phyloP scores from a whole-genome alignment of 1,139 yeast genomes.

The Schwanniomyces etchellsii region DNA sequence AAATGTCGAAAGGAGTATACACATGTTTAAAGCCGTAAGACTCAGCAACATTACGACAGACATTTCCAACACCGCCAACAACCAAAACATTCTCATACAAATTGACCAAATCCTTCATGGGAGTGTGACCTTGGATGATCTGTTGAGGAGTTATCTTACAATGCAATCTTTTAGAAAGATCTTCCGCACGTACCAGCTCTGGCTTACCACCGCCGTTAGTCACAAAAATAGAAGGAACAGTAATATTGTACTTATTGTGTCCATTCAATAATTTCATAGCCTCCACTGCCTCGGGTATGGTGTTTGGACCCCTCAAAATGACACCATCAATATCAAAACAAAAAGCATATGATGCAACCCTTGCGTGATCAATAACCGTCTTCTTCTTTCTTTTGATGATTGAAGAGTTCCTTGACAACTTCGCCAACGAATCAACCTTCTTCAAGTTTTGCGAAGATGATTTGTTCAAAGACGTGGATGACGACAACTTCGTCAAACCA shows the following conservation, averaged over 20 bases:
- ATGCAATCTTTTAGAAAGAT: slow-evolving; percentile 56
- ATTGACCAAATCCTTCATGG: slow-evolving; percentile 72
- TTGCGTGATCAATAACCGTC: slow-evolving; percentile 53
- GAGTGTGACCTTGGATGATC: slow-evolving; percentile 85
- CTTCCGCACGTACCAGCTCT: slow-evolving; percentile 65
- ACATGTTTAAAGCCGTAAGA: slow-evolving; percentile 74
- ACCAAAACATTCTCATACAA: slow-evolving; percentile 68
- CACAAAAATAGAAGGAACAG: slow-evolving; percentile 80
- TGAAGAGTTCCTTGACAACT: slow-evolving; percentile 48
- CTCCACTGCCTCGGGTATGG: slow-evolving; percentile 69
- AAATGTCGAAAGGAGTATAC: slow-evolving; percentile 70
- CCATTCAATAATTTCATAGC: slow-evolving; percentile 71
- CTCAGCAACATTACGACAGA: slow-evolving; percentile 74
- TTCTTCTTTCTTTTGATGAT: slow-evolving; percentile 46
- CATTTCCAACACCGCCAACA: slow-evolving; percentile 80
- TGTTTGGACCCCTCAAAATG: slow-evolving; percentile 70
- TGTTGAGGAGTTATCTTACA: slow-evolving; percentile 64
- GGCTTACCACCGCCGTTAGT: slow-evolving; percentile 89
- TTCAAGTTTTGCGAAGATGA: slow-evolving; percentile 37
- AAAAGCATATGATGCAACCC: slow-evolving; percentile 79
- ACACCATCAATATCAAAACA: slow-evolving; percentile 89
- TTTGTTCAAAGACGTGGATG: slow-evolving; percentile 33
- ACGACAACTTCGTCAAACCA: slow-evolving; percentile 45
- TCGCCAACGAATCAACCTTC: slow-evolving; percentile 45
- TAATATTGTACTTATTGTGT: slow-evolving; percentile 69